Evolutionary conservation across 768 basidiomycete species (phyloP).

Genomic region (Boletus sensibilis): DNA sequence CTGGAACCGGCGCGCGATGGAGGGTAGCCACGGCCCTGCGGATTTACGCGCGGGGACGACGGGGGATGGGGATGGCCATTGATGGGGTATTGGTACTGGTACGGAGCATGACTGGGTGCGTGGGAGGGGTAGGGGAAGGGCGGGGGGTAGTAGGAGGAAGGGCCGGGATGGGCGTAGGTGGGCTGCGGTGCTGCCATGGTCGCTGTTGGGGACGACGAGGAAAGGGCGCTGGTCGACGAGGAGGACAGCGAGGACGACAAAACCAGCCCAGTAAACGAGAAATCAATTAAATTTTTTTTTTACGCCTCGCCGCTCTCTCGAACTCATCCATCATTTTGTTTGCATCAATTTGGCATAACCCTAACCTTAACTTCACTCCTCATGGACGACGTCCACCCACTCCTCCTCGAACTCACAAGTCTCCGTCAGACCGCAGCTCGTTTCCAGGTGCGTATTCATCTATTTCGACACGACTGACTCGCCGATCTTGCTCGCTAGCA

Average conservation of each 20-base stretch:
- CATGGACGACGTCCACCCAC: constrained; percentile 40
- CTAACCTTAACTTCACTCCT: constrained; percentile 16
- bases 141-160: constrained; percentile 29
- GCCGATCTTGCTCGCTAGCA: constrained; percentile 41
- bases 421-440: constrained; percentile 45
- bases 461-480: neutral
- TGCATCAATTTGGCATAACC: constrained; percentile 18
- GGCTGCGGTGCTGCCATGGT: constrained; percentile 28
- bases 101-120: constrained; percentile 25
- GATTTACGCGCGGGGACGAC: constrained; percentile 37
- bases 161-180: constrained; percentile 28
- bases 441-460: constrained; percentile 43
- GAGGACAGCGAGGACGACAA: constrained; percentile 8
- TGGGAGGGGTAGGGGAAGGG: constrained; percentile 34
- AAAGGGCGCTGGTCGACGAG: constrained; percentile 7
- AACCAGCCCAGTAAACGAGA: constrained; percentile 11
- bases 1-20: constrained; percentile 38
- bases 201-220: constrained; percentile 6
- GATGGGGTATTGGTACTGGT: constrained; percentile 38
- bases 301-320: neutral
- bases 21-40: constrained; percentile 35
- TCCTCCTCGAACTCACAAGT: constrained; percentile 46
- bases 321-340: constrained; percentile 9
- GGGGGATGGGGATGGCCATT: neutral
- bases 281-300: constrained; percentile 5